Evolutionary conservation across 495 filamentous ascomycete species (phyloP).

Genomic region (Neurospora sp.): DNA sequence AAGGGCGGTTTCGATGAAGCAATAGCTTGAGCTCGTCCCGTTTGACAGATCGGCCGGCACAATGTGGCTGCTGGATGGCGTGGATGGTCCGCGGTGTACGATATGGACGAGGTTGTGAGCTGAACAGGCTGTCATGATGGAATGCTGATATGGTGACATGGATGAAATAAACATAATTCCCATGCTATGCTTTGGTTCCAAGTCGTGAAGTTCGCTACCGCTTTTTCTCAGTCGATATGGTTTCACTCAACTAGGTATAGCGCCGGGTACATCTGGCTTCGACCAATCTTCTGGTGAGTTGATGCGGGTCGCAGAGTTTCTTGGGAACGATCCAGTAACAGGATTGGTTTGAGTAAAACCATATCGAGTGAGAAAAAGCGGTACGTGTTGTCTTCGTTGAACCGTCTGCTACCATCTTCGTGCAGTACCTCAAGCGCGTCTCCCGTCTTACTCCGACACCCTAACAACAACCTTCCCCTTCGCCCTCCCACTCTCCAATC

Average conservation of each 20-base stretch:
- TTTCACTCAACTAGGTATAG: too few relatives aligned
- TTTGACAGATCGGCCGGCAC: neutral
- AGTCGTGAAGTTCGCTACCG: too few relatives aligned
- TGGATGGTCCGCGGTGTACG: neutral
- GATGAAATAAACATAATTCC: neutral
- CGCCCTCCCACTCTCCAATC: constrained; percentile 24
- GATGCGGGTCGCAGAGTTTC: too few relatives aligned
- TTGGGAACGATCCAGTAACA: too few relatives aligned
- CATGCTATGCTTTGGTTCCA: neutral
- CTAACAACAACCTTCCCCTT: constrained; percentile 30
- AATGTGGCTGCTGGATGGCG: neutral
- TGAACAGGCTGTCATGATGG: neutral
- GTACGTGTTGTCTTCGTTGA: neutral
- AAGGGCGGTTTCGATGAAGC: too few relatives aligned
- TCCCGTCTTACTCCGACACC: neutral
- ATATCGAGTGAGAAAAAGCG: too few relatives aligned
- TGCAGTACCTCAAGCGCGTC: neutral
- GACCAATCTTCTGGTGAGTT: too few relatives aligned
- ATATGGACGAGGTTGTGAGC: neutral
- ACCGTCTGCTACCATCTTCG: too few relatives aligned
- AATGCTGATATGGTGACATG: neutral
- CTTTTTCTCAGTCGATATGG: too few relatives aligned
- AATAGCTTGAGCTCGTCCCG: neutral
- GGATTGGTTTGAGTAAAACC: too few relatives aligned
- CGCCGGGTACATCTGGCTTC: too few relatives aligned